phyloP scores from a whole-genome alignment of 345 rosid species.

The Psidium friedrichsthalianum region DNA sequence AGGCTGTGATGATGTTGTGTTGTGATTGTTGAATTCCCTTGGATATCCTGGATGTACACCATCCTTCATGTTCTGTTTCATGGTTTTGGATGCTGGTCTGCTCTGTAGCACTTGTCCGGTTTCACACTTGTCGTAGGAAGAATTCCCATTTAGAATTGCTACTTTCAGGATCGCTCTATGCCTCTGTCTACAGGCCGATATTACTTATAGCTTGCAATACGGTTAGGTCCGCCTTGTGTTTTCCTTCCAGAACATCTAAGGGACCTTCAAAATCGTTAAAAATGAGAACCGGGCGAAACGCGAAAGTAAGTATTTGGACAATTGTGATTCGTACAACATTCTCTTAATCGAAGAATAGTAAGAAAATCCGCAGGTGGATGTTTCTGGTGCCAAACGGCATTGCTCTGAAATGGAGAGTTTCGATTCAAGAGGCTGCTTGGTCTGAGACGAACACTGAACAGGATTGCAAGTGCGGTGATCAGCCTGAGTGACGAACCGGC shows the following conservation, averaged over 20 bases:
- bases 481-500: too few relatives aligned
- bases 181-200: neutral
- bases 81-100: neutral
- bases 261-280: neutral
- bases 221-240: neutral
- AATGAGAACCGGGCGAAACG: neutral
- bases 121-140: neutral
- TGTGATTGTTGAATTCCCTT: neutral
- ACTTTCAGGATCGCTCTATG: neutral
- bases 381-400: neutral
- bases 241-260: neutral
- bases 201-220: neutral
- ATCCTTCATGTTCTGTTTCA: neutral
- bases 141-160: neutral
- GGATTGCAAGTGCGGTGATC: neutral
- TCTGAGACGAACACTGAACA: neutral
- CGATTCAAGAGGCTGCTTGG: neutral
- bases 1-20: neutral
- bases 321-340: neutral
- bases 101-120: neutral
- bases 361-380: neutral
- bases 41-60: neutral
- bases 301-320: neutral
- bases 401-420: neutral
- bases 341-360: neutral